Evolutionary conservation across 305 asterid species (phyloP).

Genomic region (Ruellia speciosa): DNA sequence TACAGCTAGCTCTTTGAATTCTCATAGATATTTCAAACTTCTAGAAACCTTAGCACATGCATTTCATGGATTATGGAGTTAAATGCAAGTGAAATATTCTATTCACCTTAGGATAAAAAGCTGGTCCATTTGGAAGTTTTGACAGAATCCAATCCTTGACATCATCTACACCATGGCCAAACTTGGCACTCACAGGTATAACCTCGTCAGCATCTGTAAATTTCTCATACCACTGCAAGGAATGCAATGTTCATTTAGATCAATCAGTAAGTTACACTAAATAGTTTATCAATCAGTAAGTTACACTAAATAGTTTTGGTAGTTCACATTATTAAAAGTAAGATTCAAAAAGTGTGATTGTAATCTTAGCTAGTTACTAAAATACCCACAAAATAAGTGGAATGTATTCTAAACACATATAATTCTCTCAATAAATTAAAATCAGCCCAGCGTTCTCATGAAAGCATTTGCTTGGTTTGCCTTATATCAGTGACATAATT

Average conservation of each 20-base stretch:
- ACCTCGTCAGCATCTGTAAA: constrained; percentile 85
- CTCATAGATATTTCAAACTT: constrained; percentile 3
- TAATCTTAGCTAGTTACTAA: too few relatives aligned
- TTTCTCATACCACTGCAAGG: constrained; percentile 90
- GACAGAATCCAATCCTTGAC: constrained; percentile 93
- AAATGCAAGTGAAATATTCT: too few relatives aligned
- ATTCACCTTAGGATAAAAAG: constrained; percentile 83
- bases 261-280: constrained; percentile 1
- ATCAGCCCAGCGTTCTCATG: too few relatives aligned
- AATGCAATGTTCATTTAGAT: constrained; percentile 20
- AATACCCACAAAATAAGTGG: too few relatives aligned
- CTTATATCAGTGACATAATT: too few relatives aligned
- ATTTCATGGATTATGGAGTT: constrained; percentile 5
- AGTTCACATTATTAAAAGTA: too few relatives aligned
- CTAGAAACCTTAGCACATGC: constrained; percentile 6
- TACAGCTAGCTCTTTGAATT: not conserved
- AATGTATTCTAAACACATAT: too few relatives aligned
- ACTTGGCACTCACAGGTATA: constrained; percentile 96
- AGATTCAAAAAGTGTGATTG: too few relatives aligned
- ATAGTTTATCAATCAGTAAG: too few relatives aligned
- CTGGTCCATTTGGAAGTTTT: constrained; percentile 84
- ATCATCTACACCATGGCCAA: constrained; percentile 92
- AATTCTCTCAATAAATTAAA: too few relatives aligned
- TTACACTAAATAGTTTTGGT: too few relatives aligned
- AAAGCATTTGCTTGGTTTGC: too few relatives aligned